Base-by-base conservation (phyloP, 2,329 filamentous ascomycete species). In the Neofusicoccum sp. region DNA sequence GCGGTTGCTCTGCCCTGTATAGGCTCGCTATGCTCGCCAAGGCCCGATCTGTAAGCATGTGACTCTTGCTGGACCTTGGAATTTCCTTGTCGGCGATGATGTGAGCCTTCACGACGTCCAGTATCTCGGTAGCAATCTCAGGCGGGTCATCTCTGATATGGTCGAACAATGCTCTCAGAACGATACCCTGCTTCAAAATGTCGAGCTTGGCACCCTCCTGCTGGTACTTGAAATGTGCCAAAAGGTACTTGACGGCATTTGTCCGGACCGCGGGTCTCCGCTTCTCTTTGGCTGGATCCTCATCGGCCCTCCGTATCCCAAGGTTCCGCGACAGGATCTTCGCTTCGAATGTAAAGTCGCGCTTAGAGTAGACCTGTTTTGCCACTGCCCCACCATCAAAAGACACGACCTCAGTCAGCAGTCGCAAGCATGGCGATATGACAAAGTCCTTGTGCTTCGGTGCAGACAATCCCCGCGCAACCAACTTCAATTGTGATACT, bases 331-430 rank as follows among this genome's bases (percentile, higher is more conserved):
- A 88, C 2, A 99, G 78, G 6, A 88, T 87, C 68, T 91, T 89
- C 61, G 73, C 68, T 58, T 82, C 79, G 41, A 96, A 88, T 0
- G 91, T 95, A 62, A 86, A 87, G 67, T 91, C 87, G 66, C 91
- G 85, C 33, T 87, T 87, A 57, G 89, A 83, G 72, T 96, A 96
- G 34, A 97, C 82, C 47, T 87, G 82, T 66, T 86, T 87, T 30
- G 93, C 91, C 60, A 92, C 82, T 43, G 86, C 84, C 12, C 95
- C 96, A 14, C 92, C 92, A 74, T 98, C 93, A 65, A 96, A 89
- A 59, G 82, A 86, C 14, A 91, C 85, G n/a, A 93, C 83, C 75
- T 99, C 93, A 56, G 88, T 90, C 62, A 99, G 82, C 56, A 99
- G 78, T 61, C 93, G 87, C 62, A 99, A 78, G 26, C 90, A 93